A percentile compares a stretch with the other conserved stretches of the same genome.
phyloP scores from a whole-genome alignment of 805 yeast species.

The Candida suzukii region DNA sequence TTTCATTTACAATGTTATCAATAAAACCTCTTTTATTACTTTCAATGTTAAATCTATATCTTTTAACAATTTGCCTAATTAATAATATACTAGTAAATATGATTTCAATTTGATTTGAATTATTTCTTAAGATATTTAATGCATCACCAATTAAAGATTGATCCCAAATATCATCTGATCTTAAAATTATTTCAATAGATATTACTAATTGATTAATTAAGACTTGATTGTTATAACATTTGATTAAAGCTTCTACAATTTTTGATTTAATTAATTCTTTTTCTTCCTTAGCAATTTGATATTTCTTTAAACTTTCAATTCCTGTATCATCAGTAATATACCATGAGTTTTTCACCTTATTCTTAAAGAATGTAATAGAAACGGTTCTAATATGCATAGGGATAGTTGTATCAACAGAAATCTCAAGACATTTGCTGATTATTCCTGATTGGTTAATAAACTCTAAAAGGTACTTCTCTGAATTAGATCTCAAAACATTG shows the following conservation, averaged over 20 bases:
- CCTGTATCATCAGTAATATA: constrained; percentile 19
- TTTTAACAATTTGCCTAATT: constrained; percentile 60
- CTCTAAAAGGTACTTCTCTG: constrained; percentile 34
- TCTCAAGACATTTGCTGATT: constrained; percentile 35
- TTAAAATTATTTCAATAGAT: constrained; percentile 47
- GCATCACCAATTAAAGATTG: constrained; percentile 42
- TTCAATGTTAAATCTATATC: constrained; percentile 63
- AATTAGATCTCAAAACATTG: constrained; percentile 31
- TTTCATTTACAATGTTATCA: constrained; percentile 45
- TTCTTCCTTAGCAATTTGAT: constrained; percentile 39
- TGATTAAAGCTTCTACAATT: constrained; percentile 50
- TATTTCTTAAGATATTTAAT: constrained; percentile 34
- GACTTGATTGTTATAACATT: constrained; percentile 30
- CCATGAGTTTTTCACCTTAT: constrained; percentile 66
- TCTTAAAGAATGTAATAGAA: constrained; percentile 79
- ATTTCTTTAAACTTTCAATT: constrained; percentile 9
- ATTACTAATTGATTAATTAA: constrained; percentile 52
- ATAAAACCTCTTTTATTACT: constrained; percentile 38
- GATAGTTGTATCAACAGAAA: constrained; percentile 30
- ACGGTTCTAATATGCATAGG: constrained; percentile 53
- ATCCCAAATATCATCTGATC: constrained; percentile 41
- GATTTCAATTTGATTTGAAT: constrained; percentile 31
- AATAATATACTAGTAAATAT: constrained; percentile 64
- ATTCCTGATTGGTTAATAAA: constrained; percentile 39
- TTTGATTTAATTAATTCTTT: constrained; percentile 59